Evolutionary conservation across 2,329 filamentous ascomycete species (phyloP).

Genomic region (Fusarium redolens): DNA sequence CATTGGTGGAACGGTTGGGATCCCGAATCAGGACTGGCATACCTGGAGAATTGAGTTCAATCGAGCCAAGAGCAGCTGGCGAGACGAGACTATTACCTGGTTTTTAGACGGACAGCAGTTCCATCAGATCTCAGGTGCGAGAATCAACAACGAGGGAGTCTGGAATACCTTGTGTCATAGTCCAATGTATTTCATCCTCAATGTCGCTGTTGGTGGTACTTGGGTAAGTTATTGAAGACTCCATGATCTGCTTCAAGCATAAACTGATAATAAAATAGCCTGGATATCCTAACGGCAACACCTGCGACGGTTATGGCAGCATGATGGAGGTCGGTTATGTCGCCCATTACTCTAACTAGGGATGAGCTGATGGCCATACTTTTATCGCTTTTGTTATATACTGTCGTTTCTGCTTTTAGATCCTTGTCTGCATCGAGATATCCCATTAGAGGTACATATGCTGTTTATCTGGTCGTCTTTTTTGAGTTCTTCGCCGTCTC

Average conservation of each 20-base stretch:
- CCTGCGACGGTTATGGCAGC: slow-evolving; percentile 56
- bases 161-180: slow-evolving; percentile 62
- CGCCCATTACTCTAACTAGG: slow-evolving; percentile 49
- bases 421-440: background rate
- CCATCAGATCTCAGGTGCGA: slow-evolving; percentile 55
- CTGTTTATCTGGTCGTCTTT: too few species aligned
- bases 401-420: background rate
- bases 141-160: slow-evolving; percentile 56
- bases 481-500: too few species aligned
- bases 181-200: slow-evolving; percentile 62
- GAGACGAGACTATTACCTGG: slow-evolving; percentile 62
- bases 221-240: slow-evolving; percentile 52
- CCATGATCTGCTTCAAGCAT: rapidly evolving
- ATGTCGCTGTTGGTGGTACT: slow-evolving; percentile 64
- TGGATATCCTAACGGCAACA: slow-evolving; percentile 57
- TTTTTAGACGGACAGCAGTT: slow-evolving; percentile 58
- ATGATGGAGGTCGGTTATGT: slow-evolving; percentile 64
- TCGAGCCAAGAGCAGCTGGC: slow-evolving; percentile 56
- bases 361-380: rapidly evolving
- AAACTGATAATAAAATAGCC: slow-evolving; percentile 49
- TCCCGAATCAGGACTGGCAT: slow-evolving; percentile 54
- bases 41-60: slow-evolving; percentile 61
- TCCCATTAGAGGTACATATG: background rate
- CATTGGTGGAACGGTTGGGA: slow-evolving; percentile 47
- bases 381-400: rapidly evolving